Evolutionary conservation across 2,329 filamentous ascomycete species (phyloP).

Genomic region (Diaporthe australafricana): DNA sequence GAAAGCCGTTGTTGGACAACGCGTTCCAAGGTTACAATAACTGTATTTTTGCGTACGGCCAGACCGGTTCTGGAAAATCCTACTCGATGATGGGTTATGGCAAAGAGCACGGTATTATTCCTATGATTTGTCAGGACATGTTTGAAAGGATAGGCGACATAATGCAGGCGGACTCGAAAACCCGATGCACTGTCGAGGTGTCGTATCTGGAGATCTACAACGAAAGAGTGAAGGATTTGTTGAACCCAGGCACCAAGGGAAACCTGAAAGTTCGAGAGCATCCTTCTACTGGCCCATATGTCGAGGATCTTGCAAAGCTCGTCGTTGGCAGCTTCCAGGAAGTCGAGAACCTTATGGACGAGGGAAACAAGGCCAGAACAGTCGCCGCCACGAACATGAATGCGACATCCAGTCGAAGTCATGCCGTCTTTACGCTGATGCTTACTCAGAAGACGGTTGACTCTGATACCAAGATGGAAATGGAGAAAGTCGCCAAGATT

Average conservation of each 20-base stretch:
- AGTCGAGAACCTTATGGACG: constrained; percentile 98
- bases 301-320: constrained; percentile 96
- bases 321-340: constrained; percentile 94
- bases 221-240: constrained; percentile 92
- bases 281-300: constrained; percentile 96
- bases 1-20: constrained; percentile 93
- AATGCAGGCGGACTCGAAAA: constrained; percentile 74
- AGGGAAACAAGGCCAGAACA: constrained; percentile 98
- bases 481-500: constrained; percentile 98
- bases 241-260: constrained; percentile 95
- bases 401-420: constrained; percentile 97
- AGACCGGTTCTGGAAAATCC: constrained; percentile 98
- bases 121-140: constrained; percentile 97
- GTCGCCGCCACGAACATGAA: constrained; percentile 99
- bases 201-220: constrained; percentile 99
- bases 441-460: constrained; percentile 95
- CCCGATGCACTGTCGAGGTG: constrained; percentile 94
- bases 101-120: constrained; percentile 94
- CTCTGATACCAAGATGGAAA: constrained; percentile 92
- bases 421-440: constrained; percentile 97
- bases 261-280: constrained; percentile 98
- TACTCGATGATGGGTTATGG: constrained; percentile 99
- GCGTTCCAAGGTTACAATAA: constrained; percentile 99
- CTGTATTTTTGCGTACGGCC: constrained; percentile 98
- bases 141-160: constrained; percentile 84